Evolutionary conservation across 495 filamentous ascomycete genomes (phyloP), one percentile per base, ranked within the genome.

Genomic region (Penicillium diatomitis): DNA sequence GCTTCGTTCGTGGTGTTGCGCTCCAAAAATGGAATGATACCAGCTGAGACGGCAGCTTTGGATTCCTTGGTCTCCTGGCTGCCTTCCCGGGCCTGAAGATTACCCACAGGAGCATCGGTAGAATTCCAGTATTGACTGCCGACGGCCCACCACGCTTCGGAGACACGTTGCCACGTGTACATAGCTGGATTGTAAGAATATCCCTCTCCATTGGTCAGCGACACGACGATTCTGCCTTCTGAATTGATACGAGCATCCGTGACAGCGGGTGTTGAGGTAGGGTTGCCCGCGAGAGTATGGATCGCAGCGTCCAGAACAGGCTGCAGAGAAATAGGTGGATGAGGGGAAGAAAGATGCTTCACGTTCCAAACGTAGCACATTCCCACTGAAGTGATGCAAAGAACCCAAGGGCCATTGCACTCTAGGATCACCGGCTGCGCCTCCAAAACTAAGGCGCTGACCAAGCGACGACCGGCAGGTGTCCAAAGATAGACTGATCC

Each of bases 41-140:
- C 92, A 0, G 90, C 86, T 0, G 89, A 91, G n/a, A 94, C 74
- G 27, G 83, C 79, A 8, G 71, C 68, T 48, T 72, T 71, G 5
- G 78, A 68, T 4, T 72, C 69, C 32, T 72, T 68, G 48, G 32
- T 61, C 33, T 79, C 76, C 32, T 77, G 73, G 8, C 70, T 73
- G 3, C 62, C 63, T 12, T 80, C 82, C 6, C 84, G 82, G 0
- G 86, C 80, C 42, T 88, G 83, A 6, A 94, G 62, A 44, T 88
- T 87, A 49, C 84, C 80, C 30, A 90, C 76, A 0, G 88, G 87
- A 8, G 85, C 82, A 52, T 91, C 90, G 34, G 88, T 89, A n/a
- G 86, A 87, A 66, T 95, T 95, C 92, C 94, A 97, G 64, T 97
- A 97, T 64, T 97, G 92, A 60, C 86, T 91, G 27, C 90, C 91